Percentiles rank a stretch among this genome's conserved stretches.
phyloP scores from a whole-genome alignment of 225 moss, liverwort and hornwort species.

The Rhytidiadelphus loreus region DNA sequence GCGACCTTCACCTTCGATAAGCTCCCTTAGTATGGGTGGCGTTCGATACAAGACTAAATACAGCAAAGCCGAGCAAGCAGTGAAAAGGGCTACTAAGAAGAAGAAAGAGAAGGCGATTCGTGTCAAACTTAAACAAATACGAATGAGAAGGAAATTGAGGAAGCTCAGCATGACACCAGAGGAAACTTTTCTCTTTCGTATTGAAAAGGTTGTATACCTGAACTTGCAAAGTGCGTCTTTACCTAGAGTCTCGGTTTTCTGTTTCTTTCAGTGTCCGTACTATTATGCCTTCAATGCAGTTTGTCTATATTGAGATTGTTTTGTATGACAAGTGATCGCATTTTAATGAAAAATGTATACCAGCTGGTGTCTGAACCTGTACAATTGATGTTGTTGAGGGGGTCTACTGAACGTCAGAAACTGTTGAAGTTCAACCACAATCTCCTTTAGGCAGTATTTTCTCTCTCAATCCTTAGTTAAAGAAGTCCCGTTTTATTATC shows the following conservation, averaged over 20 bases:
- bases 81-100: constrained; percentile 37
- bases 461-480: background rate
- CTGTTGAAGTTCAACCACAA: background rate
- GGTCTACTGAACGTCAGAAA: background rate
- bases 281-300: background rate
- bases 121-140: constrained; percentile 33
- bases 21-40: constrained; percentile 12
- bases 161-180: constrained; percentile 50
- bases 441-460: background rate
- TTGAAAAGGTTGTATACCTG: constrained; percentile 22
- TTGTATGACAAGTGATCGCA: background rate
- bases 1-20: background rate
- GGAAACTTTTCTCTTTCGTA: constrained; percentile 30
- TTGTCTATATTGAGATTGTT: background rate
- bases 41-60: constrained; percentile 29
- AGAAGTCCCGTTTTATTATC: background rate
- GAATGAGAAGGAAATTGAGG: constrained; percentile 27
- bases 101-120: constrained; percentile 44
- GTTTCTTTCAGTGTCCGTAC: background rate
- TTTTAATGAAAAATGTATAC: background rate
- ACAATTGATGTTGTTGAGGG: background rate
- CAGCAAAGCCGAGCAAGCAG: constrained; percentile 29
- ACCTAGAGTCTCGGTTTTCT: background rate
- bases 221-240: background rate
- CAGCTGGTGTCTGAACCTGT: background rate